Percentiles rank a stretch among this genome's conserved stretches.
These are phyloP conservation scores for Mortierella sp. DNA, from an alignment of 371 early-diverging fungal species.

Conservation along the genomic window DNA sequence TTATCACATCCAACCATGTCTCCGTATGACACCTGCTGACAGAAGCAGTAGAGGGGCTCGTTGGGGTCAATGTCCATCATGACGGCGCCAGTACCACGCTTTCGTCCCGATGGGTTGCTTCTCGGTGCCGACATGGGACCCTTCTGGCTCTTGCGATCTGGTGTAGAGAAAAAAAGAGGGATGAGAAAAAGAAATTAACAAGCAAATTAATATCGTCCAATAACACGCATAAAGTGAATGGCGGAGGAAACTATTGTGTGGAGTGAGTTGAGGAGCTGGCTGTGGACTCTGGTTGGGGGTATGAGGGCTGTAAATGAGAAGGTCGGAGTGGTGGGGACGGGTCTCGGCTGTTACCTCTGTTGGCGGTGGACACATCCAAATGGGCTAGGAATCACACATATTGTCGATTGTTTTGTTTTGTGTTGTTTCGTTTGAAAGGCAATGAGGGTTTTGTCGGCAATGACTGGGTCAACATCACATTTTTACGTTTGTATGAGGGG, in stretches of 20 bases:
- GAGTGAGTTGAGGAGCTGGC: no score
- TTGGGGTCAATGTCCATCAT: slow-evolving; percentile 90
- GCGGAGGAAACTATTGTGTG: no score
- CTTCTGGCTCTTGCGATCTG: slow-evolving; percentile 55
- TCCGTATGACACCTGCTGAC: slow-evolving; percentile 95
- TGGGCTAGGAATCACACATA: background rate
- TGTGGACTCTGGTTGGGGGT: no score
- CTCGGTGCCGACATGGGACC: slow-evolving; percentile 44
- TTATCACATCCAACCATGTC: slow-evolving; percentile 98
- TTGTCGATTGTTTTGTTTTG: background rate
- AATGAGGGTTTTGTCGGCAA: no score
- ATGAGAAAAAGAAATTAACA: background rate
- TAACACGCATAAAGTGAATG: no score
- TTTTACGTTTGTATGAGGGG: no score
- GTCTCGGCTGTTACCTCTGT: slow-evolving; percentile 31
- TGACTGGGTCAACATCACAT: no score
- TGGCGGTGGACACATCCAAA: slow-evolving; percentile 30
- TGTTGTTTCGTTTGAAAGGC: background rate
- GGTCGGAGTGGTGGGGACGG: background rate
- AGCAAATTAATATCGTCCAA: background rate
- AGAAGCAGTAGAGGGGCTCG: slow-evolving; percentile 96
- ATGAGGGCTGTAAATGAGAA: background rate
- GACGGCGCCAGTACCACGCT: slow-evolving; percentile 38
- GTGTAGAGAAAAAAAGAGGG: background rate
- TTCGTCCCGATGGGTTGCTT: slow-evolving; percentile 47